A percentile compares a stretch with the other conserved stretches of the same genome.
Conservation (phyloP, 2,329 filamentous ascomycete species). For the Diplodia intermedia region DNA sequence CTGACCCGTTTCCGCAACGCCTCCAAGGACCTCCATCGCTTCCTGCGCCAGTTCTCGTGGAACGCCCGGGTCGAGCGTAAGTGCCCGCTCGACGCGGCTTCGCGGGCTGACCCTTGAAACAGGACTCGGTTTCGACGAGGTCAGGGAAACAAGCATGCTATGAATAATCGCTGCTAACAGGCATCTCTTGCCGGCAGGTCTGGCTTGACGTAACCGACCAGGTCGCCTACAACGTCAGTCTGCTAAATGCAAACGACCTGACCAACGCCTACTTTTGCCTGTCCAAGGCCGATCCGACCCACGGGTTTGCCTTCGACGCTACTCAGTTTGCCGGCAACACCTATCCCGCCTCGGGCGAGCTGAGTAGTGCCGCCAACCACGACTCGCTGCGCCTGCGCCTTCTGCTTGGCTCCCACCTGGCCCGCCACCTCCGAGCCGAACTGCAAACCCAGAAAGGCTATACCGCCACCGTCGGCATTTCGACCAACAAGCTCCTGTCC, state of each 20-base stretch:
- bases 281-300: constrained; percentile 72
- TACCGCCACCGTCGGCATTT: constrained; percentile 85
- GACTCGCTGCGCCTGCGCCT: constrained; percentile 65
- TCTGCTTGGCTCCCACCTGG: constrained; percentile 80
- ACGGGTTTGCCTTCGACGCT: constrained; percentile 83
- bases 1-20: constrained; percentile 77
- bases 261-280: constrained; percentile 79
- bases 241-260: constrained; percentile 72
- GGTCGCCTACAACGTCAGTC: constrained; percentile 77
- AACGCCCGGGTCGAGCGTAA: constrained; percentile 71
- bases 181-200: constrained; percentile 49
- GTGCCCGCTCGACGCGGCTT: not conserved
- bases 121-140: constrained; percentile 86
- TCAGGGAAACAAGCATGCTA: constrained; percentile 47
- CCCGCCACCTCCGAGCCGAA: constrained; percentile 72
- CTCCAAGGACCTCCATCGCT: constrained; percentile 79
- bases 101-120: not conserved
- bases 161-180: constrained; percentile 21
- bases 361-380: constrained; percentile 31
- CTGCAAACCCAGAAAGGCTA: constrained; percentile 81
- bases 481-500: constrained; percentile 83
- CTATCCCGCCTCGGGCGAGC: constrained; percentile 51
- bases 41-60: constrained; percentile 78
- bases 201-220: constrained; percentile 86
- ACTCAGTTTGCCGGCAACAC: constrained; percentile 69